Evolutionary conservation across 108 stramenopile species (phyloP).

Genomic region (Nitzschia inconspicua): DNA sequence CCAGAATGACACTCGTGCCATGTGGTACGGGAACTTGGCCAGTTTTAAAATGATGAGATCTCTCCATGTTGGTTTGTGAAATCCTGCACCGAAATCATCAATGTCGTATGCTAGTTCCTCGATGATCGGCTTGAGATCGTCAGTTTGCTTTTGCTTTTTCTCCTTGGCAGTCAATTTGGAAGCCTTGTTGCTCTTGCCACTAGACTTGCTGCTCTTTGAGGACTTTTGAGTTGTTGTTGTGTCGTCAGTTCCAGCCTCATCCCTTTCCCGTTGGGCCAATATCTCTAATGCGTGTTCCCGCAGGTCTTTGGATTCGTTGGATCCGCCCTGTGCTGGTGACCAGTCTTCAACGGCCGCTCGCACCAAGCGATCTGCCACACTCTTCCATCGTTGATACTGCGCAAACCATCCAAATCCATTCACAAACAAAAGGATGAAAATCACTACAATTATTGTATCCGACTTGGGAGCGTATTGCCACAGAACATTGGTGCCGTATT

Average conservation of each 20-base stretch:
- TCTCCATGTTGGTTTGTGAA: conserved; percentile 78
- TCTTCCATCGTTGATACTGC: conserved; percentile 73
- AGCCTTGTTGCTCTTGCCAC: conserved; percentile 34
- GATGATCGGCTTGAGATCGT: conserved; percentile 65
- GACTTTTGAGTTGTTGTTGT: background rate
- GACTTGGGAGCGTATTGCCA: conserved; percentile 82
- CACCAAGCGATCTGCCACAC: conserved; percentile 68
- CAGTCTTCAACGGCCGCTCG: conserved; percentile 78
- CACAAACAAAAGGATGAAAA: conserved; percentile 50
- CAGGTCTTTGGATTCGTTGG: conserved; percentile 67
- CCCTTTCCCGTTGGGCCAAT: conserved; percentile 36
- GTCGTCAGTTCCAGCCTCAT: background rate
- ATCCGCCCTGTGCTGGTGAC: conserved; percentile 69
- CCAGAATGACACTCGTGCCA: conserved; percentile 51
- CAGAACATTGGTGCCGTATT: conserved; percentile 71
- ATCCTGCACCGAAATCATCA: conserved; percentile 86
- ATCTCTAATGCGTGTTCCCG: conserved; percentile 65
- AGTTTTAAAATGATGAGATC: conserved; percentile 71
- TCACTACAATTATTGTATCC: conserved; percentile 56
- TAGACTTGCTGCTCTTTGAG: too few species aligned
- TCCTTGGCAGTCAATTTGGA: conserved; percentile 62
- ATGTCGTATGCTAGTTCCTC: conserved; percentile 67
- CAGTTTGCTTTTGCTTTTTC: conserved; percentile 58
- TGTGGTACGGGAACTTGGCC: conserved; percentile 50
- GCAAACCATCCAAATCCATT: conserved; percentile 63